Conservation (phyloP, 352 stramenopile species). For the Globisporangium yorkense region DNA sequence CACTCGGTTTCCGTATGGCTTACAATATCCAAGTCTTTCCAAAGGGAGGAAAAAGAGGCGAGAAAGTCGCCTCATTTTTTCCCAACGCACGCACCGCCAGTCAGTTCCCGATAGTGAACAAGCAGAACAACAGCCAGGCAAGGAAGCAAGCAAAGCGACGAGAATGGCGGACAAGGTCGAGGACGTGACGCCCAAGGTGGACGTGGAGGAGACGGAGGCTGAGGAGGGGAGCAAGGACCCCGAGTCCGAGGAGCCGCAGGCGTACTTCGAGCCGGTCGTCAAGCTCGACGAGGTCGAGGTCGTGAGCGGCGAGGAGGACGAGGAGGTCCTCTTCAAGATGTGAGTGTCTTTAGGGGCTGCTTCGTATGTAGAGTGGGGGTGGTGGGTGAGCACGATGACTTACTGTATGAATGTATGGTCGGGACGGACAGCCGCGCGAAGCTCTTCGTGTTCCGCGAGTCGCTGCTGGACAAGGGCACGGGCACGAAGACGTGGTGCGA, state of each 20-base stretch:
- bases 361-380: constrained; percentile 4
- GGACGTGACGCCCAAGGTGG: constrained; percentile 58
- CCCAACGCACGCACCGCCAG: too few relatives aligned
- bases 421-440: constrained; percentile 78
- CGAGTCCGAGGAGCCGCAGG: constrained; percentile 80
- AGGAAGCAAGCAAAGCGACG: too few relatives aligned
- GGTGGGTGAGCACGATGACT: too few relatives aligned
- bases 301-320: constrained; percentile 97
- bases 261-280: constrained; percentile 86
- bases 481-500: constrained; percentile 98
- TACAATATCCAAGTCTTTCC: too few relatives aligned
- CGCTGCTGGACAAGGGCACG: constrained; percentile 96
- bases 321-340: constrained; percentile 93
- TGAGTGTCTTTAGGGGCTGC: constrained; percentile 10
- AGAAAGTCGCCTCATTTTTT: too few relatives aligned
- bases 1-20: too few relatives aligned
- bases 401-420: too few relatives aligned
- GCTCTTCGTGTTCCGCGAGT: constrained; percentile 97
- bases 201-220: constrained; percentile 40
- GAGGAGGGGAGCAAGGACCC: constrained; percentile 49
- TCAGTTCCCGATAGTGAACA: too few relatives aligned
- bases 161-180: constrained; percentile 62
- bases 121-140: too few relatives aligned
- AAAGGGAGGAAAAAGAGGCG: too few relatives aligned
- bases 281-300: constrained; percentile 94